These are phyloP conservation scores for Hypoxylon lenormandii DNA, from an alignment of 495 filamentous ascomycete genomes.

Conservation along the genomic window DNA sequence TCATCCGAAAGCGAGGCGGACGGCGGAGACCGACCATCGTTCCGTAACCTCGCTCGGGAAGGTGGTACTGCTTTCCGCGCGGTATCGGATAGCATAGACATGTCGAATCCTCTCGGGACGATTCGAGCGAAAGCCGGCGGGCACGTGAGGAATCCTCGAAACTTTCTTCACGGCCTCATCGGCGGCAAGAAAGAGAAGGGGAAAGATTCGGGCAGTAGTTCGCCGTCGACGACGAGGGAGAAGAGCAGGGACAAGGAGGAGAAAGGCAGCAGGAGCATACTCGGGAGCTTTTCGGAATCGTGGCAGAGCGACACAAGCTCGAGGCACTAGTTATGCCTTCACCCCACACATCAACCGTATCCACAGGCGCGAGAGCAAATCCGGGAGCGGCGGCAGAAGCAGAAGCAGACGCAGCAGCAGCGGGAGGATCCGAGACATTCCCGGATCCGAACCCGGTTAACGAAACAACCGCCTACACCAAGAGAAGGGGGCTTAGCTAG, in stretches of 20 bases:
- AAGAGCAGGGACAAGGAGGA: conserved; percentile 51
- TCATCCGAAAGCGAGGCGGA: conserved; percentile 65
- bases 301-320: conserved; percentile 49
- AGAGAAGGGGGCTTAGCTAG: conserved; percentile 15
- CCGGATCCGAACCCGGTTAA: conserved; percentile 23
- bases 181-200: conserved; percentile 54
- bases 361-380: conserved; percentile 13
- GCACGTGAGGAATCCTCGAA: conserved; percentile 56
- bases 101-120: conserved; percentile 51
- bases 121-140: conserved; percentile 55
- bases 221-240: conserved; percentile 43
- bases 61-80: conserved; percentile 56
- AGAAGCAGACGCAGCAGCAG: conserved; percentile 8
- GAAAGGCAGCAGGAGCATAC: conserved; percentile 49
- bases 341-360: conserved; percentile 9
- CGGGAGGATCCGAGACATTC: conserved; percentile 6
- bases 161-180: conserved; percentile 64
- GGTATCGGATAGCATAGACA: conserved; percentile 54
- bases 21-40: conserved; percentile 55
- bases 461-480: conserved; percentile 20
- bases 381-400: conserved; percentile 7
- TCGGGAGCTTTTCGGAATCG: conserved; percentile 48
- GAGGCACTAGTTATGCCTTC: conserved; percentile 50
- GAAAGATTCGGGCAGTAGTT: conserved; percentile 48
- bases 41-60: conserved; percentile 60